These are phyloP conservation scores for Clarireedia monteithiana DNA, from an alignment of 2,329 filamentous ascomycete genomes.

Conservation along the genomic window DNA sequence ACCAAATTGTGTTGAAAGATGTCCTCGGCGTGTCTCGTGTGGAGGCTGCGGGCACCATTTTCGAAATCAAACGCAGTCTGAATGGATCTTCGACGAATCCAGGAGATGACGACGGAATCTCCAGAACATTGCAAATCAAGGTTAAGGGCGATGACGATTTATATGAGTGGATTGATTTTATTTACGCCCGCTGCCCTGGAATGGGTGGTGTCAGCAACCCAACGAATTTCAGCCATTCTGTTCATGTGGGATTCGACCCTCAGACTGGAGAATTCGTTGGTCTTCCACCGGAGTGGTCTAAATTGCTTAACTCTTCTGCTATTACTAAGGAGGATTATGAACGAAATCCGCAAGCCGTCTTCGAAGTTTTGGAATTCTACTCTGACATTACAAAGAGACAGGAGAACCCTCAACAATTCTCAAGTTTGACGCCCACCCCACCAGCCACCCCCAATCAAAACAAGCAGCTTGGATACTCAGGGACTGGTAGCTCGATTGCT, in stretches of 20 bases:
- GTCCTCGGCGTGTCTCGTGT: slow-evolving; percentile 86
- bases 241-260: slow-evolving; percentile 96
- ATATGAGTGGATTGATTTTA: slow-evolving; percentile 98
- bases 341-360: slow-evolving; percentile 82
- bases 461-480: slow-evolving; percentile 55
- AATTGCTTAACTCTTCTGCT: slow-evolving; percentile 88
- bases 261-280: slow-evolving; percentile 93
- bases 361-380: slow-evolving; percentile 79
- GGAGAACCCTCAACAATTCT: slow-evolving; percentile 62
- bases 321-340: slow-evolving; percentile 99
- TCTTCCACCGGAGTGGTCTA: slow-evolving; percentile 92
- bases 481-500: slow-evolving; percentile 47
- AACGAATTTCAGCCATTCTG: slow-evolving; percentile 94
- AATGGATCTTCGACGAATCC: slow-evolving; percentile 63
- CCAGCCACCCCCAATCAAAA: slow-evolving; percentile 45
- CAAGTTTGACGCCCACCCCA: slow-evolving; percentile 61
- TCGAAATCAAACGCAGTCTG: slow-evolving; percentile 78
- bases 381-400: slow-evolving; percentile 72
- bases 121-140: slow-evolving; percentile 80
- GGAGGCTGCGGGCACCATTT: slow-evolving; percentile 83
- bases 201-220: slow-evolving; percentile 99
- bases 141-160: slow-evolving; percentile 95
- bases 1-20: slow-evolving; percentile 77
- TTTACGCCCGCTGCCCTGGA: slow-evolving; percentile 91
- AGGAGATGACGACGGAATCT: slow-evolving; percentile 64